Evolutionary conservation across 2,329 filamentous ascomycete genomes (phyloP).

Genomic region (Chaetomiaceae sp.): DNA sequence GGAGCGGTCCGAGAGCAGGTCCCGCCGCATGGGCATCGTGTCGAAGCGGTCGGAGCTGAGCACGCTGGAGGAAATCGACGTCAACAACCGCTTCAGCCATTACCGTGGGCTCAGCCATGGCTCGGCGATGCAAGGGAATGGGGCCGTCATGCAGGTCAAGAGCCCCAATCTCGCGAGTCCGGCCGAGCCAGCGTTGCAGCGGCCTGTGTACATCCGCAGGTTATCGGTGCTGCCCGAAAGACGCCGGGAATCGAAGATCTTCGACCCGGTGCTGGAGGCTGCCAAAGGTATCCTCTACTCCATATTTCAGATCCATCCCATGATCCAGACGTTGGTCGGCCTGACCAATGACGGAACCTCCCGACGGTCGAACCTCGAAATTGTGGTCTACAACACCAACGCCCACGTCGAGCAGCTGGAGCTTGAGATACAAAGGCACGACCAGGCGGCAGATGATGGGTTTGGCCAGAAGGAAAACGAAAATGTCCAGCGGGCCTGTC

Average conservation of each 20-base stretch:
- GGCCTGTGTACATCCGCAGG: slow-evolving; percentile 57
- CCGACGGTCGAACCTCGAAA: slow-evolving; percentile 58
- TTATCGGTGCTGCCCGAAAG: slow-evolving; percentile 59
- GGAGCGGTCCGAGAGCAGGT: slow-evolving; percentile 49
- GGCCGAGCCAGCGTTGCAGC: slow-evolving; percentile 50
- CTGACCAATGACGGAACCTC: slow-evolving; percentile 54
- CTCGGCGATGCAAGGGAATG: slow-evolving; percentile 57
- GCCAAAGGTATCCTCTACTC: slow-evolving; percentile 62
- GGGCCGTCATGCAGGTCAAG: slow-evolving; percentile 33
- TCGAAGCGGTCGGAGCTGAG: slow-evolving; percentile 55
- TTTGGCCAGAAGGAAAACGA: slow-evolving; percentile 51
- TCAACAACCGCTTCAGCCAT: slow-evolving; percentile 60
- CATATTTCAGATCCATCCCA: slow-evolving; percentile 61
- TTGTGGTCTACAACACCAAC: slow-evolving; percentile 62
- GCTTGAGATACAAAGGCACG: slow-evolving; percentile 57
- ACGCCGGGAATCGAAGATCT: slow-evolving; percentile 54
- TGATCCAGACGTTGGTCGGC: slow-evolving; percentile 59
- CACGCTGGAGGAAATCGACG: slow-evolving; percentile 56
- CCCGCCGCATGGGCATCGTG: slow-evolving; percentile 58
- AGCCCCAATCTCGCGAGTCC: slow-evolving; percentile 58
- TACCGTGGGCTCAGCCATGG: slow-evolving; percentile 61
- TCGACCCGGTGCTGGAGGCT: slow-evolving; percentile 56
- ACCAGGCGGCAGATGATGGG: slow-evolving; percentile 44
- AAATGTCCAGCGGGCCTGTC: slow-evolving; percentile 56
- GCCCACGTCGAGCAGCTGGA: slow-evolving; percentile 61